Percentiles rank a stretch among this genome's conserved stretches.
Conservation (phyloP, 1,284 basidiomycete genomes). For the Pseudozyma sp. region DNA sequence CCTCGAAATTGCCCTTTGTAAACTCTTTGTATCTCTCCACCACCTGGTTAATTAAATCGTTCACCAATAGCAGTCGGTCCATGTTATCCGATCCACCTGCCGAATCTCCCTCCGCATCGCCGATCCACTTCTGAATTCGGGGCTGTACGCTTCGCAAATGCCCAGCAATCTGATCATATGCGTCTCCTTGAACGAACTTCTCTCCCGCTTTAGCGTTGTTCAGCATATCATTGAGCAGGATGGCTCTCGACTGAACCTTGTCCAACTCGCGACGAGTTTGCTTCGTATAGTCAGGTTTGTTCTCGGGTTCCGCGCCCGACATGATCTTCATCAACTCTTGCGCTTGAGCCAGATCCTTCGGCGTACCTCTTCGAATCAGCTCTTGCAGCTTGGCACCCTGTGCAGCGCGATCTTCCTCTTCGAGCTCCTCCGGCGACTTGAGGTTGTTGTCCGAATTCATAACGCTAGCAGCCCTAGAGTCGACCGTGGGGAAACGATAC, state of each 20-base stretch:
- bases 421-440: slow-evolving; percentile 94
- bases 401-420: slow-evolving; percentile 92
- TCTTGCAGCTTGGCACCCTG: slow-evolving; percentile 98
- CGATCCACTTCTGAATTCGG: slow-evolving; percentile 97
- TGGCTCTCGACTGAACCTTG: slow-evolving; percentile 92
- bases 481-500: slow-evolving; percentile 66
- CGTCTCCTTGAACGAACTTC: slow-evolving; percentile 78
- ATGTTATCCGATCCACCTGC: slow-evolving; percentile 75
- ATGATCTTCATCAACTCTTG: slow-evolving; percentile 98
- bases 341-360: slow-evolving; percentile 91
- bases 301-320: slow-evolving; percentile 93
- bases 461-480: slow-evolving; percentile 60
- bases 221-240: slow-evolving; percentile 94
- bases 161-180: slow-evolving; percentile 93
- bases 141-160: slow-evolving; percentile 87
- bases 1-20: slow-evolving; percentile 84
- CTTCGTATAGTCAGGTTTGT: slow-evolving; percentile 89
- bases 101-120: slow-evolving; percentile 84
- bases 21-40: slow-evolving; percentile 89
- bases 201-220: slow-evolving; percentile 86
- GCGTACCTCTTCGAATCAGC: slow-evolving; percentile 93
- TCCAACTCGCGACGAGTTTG: slow-evolving; percentile 91
- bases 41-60: slow-evolving; percentile 96
- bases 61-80: slow-evolving; percentile 92
- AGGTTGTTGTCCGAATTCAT: slow-evolving; percentile 76